Percentiles rank a stretch among this genome's conserved stretches.
These are phyloP conservation scores for Colletotrichum incanum DNA, from an alignment of 2,329 filamentous ascomycete genomes.

Conservation along the genomic window DNA sequence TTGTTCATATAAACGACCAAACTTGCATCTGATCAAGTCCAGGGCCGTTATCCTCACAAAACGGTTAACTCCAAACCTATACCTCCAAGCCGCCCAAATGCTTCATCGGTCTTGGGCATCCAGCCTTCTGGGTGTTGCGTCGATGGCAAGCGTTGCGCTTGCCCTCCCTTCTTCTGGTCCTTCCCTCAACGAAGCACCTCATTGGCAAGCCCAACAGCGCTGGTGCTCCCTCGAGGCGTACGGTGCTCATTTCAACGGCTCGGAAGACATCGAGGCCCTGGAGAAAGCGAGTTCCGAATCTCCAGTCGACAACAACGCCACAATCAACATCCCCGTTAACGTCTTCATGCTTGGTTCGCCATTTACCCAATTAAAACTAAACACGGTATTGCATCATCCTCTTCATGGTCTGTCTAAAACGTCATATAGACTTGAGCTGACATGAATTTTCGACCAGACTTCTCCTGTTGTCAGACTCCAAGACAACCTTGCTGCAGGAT, in stretches of 20 bases:
- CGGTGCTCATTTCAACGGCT: background rate
- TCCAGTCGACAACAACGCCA: background rate
- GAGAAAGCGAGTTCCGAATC: background rate
- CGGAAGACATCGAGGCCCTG: background rate
- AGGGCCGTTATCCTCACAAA: background rate
- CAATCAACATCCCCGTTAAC: slow-evolving; percentile 9
- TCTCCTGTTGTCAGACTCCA: background rate
- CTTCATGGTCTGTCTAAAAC: background rate
- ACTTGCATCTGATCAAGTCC: background rate
- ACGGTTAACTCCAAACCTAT: background rate
- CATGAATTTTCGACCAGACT: background rate
- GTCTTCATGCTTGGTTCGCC: slow-evolving; percentile 2
- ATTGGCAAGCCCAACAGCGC: background rate
- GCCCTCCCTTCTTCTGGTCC: background rate
- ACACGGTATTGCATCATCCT: background rate
- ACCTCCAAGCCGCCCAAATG: background rate
- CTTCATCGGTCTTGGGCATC: background rate
- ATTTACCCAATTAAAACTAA: background rate
- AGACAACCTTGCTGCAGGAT: background rate
- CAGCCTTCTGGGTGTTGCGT: background rate
- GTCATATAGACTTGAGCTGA: background rate
- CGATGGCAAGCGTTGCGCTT: background rate
- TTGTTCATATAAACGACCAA: background rate
- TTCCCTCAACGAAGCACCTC: background rate
- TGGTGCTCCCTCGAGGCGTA: background rate